Evolutionary conservation across 768 basidiomycete genomes (phyloP), one percentile per base, ranked within the genome.

Genomic region (Lyophyllum shimeji): DNA sequence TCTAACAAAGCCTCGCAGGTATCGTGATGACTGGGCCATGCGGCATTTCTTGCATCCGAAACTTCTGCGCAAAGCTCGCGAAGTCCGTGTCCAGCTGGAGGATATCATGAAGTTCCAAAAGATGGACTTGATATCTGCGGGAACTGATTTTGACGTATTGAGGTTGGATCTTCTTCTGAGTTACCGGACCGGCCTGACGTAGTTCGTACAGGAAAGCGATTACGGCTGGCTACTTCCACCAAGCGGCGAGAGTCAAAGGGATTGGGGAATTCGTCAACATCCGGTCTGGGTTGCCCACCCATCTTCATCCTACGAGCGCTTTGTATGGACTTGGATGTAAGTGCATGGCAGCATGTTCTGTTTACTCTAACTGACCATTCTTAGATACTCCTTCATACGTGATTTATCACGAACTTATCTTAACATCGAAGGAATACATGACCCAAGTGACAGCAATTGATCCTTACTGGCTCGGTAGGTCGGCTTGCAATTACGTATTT

Each of bases 51-150:
- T 98, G 50, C 97, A 99, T 68, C 96, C 96, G 0, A 98, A 98
- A 70, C 79, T 98, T 39, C 81, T 99, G 33, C 80, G 96, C 40
- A 99, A 99, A 72, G 91, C 92, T 5, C 82, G 96, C 27, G 97
- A 99, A 76, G 97, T 99, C 34, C 86, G 97, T 27, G 84, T 82
- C 2, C 97, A 99, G 74, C 82, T 99, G 15, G 95, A 98, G 67
- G 97, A 99, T 66, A 98, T 99, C 71, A 98, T 98, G 95, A 96
- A 97, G 67, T 90, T 92, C 71, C 95, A 98, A 74, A 98, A 98
- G 76, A 93, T 98, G 90, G 91, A 90, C 46, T 71, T 93, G 20
- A 82, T 93, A 62, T 93, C 94, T 5, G 88, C 86, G 37, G 96
- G 96, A 7, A 98, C 95, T 0, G 95, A 98, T 68, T 98, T 94